A percentile compares a stretch with the other conserved stretches of the same genome.
Conservation (phyloP, 371 early-diverging fungal genomes). For the Haplosporangium sp. region DNA sequence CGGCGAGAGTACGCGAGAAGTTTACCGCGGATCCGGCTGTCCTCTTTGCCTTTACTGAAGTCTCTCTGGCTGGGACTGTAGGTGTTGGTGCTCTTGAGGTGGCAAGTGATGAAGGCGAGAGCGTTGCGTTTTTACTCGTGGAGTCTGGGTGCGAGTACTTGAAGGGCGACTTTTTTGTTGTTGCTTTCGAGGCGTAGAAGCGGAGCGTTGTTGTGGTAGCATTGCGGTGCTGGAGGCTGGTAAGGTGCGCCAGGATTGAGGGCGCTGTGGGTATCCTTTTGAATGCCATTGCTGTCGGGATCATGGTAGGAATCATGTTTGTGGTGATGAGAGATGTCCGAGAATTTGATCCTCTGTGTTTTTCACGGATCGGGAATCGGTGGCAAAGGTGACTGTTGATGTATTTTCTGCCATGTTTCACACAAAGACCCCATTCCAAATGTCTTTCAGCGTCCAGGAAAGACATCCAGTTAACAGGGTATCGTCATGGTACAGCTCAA, state of each 20-base stretch:
- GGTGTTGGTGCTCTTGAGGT: conserved; percentile 4
- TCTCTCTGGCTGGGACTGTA: conserved; percentile 8
- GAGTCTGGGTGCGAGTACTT: conserved; percentile 42
- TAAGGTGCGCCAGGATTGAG: not conserved
- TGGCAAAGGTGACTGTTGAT: too few species aligned
- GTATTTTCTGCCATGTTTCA: too few species aligned
- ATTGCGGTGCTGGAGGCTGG: not conserved
- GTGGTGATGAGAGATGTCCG: too few species aligned
- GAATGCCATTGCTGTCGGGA: not conserved
- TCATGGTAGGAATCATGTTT: too few species aligned
- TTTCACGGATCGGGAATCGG: too few species aligned
- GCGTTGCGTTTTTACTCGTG: conserved; percentile 25
- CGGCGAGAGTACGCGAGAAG: conserved; percentile 42
- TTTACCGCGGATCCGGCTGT: conserved; percentile 12
- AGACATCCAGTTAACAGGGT: too few species aligned
- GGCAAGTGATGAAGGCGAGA: conserved; percentile 31
- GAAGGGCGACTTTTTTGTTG: conserved; percentile 35
- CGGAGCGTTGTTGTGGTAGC: not conserved
- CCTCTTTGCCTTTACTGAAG: conserved; percentile 10
- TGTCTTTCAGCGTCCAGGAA: too few species aligned
- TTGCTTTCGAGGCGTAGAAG: conserved; percentile 17
- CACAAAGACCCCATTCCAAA: too few species aligned
- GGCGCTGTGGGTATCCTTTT: conserved; percentile 5
- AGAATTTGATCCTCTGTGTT: too few species aligned
- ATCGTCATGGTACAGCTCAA: too few species aligned